Evolutionary conservation across 2,329 filamentous ascomycete genomes (phyloP), one percentile per base, ranked within the genome.

Genomic region (Xylaria multiplex): DNA sequence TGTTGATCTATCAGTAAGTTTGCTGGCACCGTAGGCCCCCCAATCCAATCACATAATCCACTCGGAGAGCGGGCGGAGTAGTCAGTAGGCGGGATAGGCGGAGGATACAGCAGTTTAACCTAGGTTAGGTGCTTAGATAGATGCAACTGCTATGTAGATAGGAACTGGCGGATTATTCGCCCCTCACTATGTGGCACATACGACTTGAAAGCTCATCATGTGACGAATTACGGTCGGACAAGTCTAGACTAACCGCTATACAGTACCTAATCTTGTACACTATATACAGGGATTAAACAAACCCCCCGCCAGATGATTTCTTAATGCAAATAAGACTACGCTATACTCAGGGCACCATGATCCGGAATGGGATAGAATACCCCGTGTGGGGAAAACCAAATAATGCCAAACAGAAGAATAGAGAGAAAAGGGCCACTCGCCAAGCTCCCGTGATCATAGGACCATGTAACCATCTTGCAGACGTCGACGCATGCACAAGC

Each of bases 401-500:
- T 32, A 32, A 30, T 43, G 27, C 27, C 13, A 48, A 8, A n/a
- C 30, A 37, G 37, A 14, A 61, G 30, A 42, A 42, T 35, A 55
- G 19, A 57, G 32, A 8, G 7, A 43, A 43, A n/a, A 37, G 35
- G 22, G 5, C 32, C 53, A 53, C 63, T 37, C 58, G 37, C 60
- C 35, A 54, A 50, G 56, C 50, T 52, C 65, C 61, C 65, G 65
- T 67, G 61, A 67, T 58, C 57, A 64, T 45, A 48, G 42, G 53
- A 61, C 65, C 45, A 67, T 67, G 65, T 64, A 64, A 67, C 65
- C 56, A 64, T 58, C 61, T 53, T 54, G 57, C 61, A 64, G 56
- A 67, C 46, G 60, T 63, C 53, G 64, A 70, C 37, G 67, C 66
- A 72, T 62, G 62, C 62, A 65, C 55, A 52, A 58, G 43, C 30